phyloP scores from a whole-genome alignment of 345 rosid species.

The Cardamine resedifolia region DNA sequence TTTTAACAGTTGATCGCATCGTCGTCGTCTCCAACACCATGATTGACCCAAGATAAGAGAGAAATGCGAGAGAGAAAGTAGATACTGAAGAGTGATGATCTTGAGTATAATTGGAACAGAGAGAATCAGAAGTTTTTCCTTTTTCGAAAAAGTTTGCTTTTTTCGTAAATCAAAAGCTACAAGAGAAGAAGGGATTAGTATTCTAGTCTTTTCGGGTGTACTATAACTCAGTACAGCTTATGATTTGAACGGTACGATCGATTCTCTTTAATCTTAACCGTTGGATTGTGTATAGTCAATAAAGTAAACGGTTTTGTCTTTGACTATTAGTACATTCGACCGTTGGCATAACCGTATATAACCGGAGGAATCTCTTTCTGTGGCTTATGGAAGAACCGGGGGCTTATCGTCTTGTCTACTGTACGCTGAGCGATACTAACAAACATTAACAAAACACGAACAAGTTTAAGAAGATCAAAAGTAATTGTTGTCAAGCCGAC shows the following conservation, averaged over 20 bases:
- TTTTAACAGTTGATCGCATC: constrained; percentile 50
- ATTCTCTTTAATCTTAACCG: neutral
- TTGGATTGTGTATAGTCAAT: neutral
- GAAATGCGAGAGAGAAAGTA: too few relatives aligned
- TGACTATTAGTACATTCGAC: neutral
- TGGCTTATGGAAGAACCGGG: neutral
- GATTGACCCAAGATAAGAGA: neutral
- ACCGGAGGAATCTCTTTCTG: neutral
- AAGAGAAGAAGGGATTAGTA: neutral
- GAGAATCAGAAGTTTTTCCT: constrained; percentile 2
- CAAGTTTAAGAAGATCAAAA: neutral
- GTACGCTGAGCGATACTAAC: too few relatives aligned
- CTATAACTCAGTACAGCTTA: neutral
- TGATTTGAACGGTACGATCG: neutral
- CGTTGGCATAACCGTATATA: neutral
- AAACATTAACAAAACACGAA: too few relatives aligned
- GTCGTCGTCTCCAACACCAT: constrained; percentile 33
- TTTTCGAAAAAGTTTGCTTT: neutral
- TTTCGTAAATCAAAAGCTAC: neutral
- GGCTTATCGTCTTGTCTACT: too few relatives aligned
- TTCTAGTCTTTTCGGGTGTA: neutral
- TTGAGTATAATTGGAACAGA: too few relatives aligned
- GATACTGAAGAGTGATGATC: too few relatives aligned
- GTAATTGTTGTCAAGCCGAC: neutral
- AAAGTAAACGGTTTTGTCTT: neutral